These are phyloP conservation scores for Acer saccharum DNA, from an alignment of 345 rosid genomes.

Conservation along the genomic window DNA sequence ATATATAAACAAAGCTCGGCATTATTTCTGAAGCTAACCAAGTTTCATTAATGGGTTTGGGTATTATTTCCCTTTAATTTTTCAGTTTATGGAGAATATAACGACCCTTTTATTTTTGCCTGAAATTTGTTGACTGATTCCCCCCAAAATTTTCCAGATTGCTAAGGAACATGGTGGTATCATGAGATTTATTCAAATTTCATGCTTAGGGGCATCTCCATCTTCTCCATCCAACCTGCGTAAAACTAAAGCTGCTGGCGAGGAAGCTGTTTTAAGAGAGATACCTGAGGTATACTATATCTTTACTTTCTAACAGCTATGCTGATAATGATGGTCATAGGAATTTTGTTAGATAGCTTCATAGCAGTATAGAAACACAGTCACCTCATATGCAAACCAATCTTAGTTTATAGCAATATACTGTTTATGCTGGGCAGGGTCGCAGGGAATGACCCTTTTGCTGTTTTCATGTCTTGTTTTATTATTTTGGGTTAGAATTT, in stretches of 20 bases:
- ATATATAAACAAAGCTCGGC: too few species aligned
- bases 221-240: constrained; percentile 82
- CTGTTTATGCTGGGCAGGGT: background rate
- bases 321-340: background rate
- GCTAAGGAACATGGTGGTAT: constrained; percentile 99
- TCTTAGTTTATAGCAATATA: background rate
- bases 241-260: constrained; percentile 92
- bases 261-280: constrained; percentile 80
- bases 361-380: background rate
- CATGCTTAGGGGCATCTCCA: constrained; percentile 85
- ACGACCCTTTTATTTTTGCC: background rate
- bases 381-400: background rate
- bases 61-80: background rate
- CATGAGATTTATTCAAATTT: constrained; percentile 92
- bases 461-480: background rate
- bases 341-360: constrained; percentile 5
- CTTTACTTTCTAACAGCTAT: constrained; percentile 1
- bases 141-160: constrained; percentile 52
- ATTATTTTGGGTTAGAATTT: background rate
- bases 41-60: background rate
- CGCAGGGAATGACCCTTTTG: background rate
- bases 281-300: constrained; percentile 67
- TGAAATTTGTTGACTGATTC: background rate
- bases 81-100: constrained; percentile 3
- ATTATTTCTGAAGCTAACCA: too few species aligned